Base-by-base conservation (phyloP, 768 basidiomycete genomes). In the Hortiboletus flavorubellus region DNA sequence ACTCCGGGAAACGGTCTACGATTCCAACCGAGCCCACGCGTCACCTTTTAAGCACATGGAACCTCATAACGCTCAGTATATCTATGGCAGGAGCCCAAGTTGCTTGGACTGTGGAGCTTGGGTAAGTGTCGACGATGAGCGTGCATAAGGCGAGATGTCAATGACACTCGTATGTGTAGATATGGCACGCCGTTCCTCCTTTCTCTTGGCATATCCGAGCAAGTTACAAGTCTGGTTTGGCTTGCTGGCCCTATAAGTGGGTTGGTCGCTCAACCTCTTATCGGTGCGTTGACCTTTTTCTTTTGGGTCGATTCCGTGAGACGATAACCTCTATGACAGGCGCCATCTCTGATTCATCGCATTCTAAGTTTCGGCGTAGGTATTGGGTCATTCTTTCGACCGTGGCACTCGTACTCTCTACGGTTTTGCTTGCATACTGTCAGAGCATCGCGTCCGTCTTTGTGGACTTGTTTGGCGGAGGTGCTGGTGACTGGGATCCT, bases 71-170 rank as follows among this genome's bases (percentile, higher is more conserved):
- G 2, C 76, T 93, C 62, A 91, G 87, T 56, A 82, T 97, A 56
- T 91, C 93, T 8, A 95, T 98, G 90, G 93, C 85, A 42, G 96
- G 96, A 15, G 91, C 90, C 7, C 91, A 97, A 73, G 86, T 98
- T 26, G 89, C 92, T 2, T 98, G 95, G 95, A 96, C 93, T 1
- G 89, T 97, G 4, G 93, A 96, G 67, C 82, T 95, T 26, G 93
- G 92, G 93, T 94, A 65, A 60, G 87, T 73, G 30, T 50, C 34
- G 9, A 44, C 21, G 23, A 16, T 8, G 31, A 58, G 49, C 51
- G 43, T 54, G 51, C 51, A 16, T 23, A 26, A 23, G 45, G 41
- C 18, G 10, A 44, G 41, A 30, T 38, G 40, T 37, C n/a, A 21
- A 41, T 62, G 30, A 54, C 43, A 14, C 33, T 41, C 16, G 23